A percentile compares a stretch with the other conserved stretches of the same genome.
These are phyloP conservation scores for Pontederia crassipes DNA, from an alignment of 176 grass and related monocot species.

Conservation along the genomic window DNA sequence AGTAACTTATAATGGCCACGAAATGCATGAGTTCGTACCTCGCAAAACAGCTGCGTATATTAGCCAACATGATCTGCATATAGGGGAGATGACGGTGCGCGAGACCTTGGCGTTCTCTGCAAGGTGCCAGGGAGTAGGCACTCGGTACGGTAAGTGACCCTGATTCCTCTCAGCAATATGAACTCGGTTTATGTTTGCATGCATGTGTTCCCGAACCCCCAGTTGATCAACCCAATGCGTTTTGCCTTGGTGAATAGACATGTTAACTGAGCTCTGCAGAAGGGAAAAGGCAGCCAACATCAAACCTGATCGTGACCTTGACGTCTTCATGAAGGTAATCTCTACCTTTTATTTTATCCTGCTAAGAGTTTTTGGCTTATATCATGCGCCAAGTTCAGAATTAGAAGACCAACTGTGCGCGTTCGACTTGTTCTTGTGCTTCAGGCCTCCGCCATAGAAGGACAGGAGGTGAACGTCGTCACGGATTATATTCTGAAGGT, in stretches of 20 bases:
- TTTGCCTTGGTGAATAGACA: slow-evolving; percentile 22
- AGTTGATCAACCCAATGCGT: not conserved
- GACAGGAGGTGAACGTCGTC: slow-evolving; percentile 31
- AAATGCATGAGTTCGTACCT: slow-evolving; percentile 70
- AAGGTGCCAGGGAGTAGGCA: slow-evolving; percentile 78
- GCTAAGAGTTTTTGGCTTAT: not conserved
- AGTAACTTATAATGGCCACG: slow-evolving; percentile 81
- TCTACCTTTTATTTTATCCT: not conserved
- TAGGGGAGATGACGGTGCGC: slow-evolving; percentile 84
- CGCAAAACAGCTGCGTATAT: slow-evolving; percentile 80
- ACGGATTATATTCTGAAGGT: slow-evolving; percentile 41
- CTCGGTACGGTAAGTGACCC: slow-evolving; percentile 38
- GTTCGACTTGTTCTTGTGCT: not conserved
- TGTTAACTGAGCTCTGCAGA: slow-evolving; percentile 64
- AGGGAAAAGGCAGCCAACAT: slow-evolving; percentile 79
- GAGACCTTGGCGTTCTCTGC: slow-evolving; percentile 83
- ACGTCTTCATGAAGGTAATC: slow-evolving; percentile 81
- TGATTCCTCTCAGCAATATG: not conserved
- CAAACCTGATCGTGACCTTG: slow-evolving; percentile 73
- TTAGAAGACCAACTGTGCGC: no score
- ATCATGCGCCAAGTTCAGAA: no score
- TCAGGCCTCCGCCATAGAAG: slow-evolving; percentile 24
- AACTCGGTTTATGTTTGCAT: not conserved
- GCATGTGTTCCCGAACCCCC: not conserved
- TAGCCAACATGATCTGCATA: slow-evolving; percentile 83